Percentiles rank a stretch among this genome's conserved stretches.
Conservation (phyloP, 2,329 filamentous ascomycete genomes). For the Penicillium brevicompactum region DNA sequence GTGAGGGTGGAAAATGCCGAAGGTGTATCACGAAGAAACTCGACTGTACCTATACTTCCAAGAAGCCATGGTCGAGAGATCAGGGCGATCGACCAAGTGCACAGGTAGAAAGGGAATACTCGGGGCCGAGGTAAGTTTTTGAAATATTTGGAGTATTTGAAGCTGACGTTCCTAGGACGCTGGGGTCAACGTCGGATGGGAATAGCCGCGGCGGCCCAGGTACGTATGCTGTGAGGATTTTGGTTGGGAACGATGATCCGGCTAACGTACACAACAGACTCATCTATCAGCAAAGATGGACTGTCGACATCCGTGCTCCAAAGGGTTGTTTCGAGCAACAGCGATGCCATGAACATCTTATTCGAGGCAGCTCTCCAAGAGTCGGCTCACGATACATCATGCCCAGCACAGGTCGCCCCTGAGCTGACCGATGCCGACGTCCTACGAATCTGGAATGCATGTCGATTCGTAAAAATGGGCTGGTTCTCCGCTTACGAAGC, state of each 20-base stretch:
- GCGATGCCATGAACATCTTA: conserved; percentile 53
- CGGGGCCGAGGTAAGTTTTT: neutral
- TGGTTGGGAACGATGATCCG: neutral
- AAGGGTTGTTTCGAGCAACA: conserved; percentile 54
- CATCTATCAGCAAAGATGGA: conserved; percentile 12
- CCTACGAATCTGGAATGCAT: conserved; percentile 49
- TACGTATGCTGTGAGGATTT: neutral
- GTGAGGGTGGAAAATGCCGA: conserved; percentile 38
- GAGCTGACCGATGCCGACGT: conserved; percentile 30
- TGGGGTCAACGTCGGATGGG: neutral
- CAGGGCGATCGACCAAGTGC: neutral
- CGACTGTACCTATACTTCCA: conserved; percentile 43
- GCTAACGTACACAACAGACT: neutral
- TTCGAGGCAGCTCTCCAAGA: conserved; percentile 49
- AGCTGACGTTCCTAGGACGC: neutral
- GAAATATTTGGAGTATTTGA: neutral
- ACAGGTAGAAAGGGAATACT: neutral
- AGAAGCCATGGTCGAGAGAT: conserved; percentile 29
- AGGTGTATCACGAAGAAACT: conserved; percentile 46
- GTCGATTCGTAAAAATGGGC: conserved; percentile 55
- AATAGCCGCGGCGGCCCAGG: neutral
- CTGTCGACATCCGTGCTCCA: conserved; percentile 47
- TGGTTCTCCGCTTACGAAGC: conserved; percentile 58
- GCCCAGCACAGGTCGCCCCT: conserved; percentile 2
- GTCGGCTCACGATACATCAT: conserved; percentile 28